Percentiles rank a stretch among this genome's conserved stretches.
Evolutionary conservation across 106 monocot species (phyloP).

Genomic region (Platanthera zijinensis): DNA sequence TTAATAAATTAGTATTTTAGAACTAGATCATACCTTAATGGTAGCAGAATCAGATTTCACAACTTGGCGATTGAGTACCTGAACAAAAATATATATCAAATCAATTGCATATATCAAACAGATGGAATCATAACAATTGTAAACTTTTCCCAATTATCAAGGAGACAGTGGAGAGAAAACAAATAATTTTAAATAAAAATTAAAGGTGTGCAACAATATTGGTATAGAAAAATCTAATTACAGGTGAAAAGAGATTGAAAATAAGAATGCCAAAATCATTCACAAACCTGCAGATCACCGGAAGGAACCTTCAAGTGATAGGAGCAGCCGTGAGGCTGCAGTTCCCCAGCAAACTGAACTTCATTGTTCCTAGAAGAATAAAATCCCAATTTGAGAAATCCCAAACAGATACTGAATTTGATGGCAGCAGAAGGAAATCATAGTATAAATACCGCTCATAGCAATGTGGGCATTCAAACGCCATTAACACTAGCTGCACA

Average conservation of each 20-base stretch:
- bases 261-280: not conserved
- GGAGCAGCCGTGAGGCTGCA: conserved; percentile 77
- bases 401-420: not conserved
- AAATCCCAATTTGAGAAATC: not conserved
- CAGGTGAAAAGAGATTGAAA: not conserved
- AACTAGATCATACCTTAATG: conserved; percentile 54
- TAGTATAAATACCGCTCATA: conserved; percentile 52
- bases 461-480: conserved; percentile 94
- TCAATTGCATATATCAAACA: not conserved
- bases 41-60: conserved; percentile 98
- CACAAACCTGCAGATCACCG: conserved; percentile 52
- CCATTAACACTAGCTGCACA: conserved; percentile 79
- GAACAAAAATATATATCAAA: conserved; percentile 1
- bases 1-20: not conserved
- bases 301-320: conserved; percentile 57
- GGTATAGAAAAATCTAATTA: not conserved
- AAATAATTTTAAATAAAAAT: not conserved
- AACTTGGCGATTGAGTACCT: conserved; percentile 92
- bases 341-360: conserved; percentile 91
- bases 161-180: not conserved
- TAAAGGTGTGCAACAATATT: not conserved
- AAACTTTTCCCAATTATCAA: too few relatives aligned
- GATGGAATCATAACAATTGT: not conserved
- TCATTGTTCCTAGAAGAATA: conserved; percentile 69
- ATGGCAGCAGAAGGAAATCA: not conserved